phyloP scores from a whole-genome alignment of 1,139 yeast genomes.

The Debaryomycetaceae sp. region DNA sequence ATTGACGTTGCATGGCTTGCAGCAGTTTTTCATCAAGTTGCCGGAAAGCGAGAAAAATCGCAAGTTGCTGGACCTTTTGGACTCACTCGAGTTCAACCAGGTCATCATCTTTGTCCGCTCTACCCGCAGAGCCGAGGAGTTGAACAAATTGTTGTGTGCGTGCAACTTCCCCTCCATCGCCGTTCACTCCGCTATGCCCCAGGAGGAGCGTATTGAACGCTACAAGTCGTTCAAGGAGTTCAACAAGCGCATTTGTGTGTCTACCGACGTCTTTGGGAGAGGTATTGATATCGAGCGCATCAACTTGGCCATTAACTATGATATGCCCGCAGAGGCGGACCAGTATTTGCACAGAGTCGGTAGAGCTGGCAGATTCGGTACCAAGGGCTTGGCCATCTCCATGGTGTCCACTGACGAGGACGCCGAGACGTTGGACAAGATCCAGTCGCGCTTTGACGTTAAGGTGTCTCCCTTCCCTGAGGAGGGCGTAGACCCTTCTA shows the following conservation, averaged over 20 bases:
- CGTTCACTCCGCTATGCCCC: slow-evolving; percentile 92
- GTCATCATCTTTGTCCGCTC: slow-evolving; percentile 94
- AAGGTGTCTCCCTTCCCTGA: slow-evolving; percentile 92
- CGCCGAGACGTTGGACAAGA: slow-evolving; percentile 81
- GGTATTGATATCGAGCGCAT: slow-evolving; percentile 99
- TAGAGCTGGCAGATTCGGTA: slow-evolving; percentile 99
- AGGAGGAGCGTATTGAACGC: slow-evolving; percentile 96
- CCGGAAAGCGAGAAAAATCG: slow-evolving; percentile 90
- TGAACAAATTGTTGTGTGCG: slow-evolving; percentile 80
- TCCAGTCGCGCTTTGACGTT: slow-evolving; percentile 96
- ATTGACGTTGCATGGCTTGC: slow-evolving; percentile 94
- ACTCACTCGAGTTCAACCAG: slow-evolving; percentile 93
- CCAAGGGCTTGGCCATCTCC: slow-evolving; percentile 94
- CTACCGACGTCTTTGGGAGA: slow-evolving; percentile 98
- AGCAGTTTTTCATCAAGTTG: slow-evolving; percentile 87
- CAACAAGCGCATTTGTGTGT: slow-evolving; percentile 96
- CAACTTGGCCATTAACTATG: slow-evolving; percentile 95
- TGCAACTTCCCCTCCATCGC: slow-evolving; percentile 97
- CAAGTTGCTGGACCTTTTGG: slow-evolving; percentile 84
- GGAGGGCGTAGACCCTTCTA: slow-evolving; percentile 95
- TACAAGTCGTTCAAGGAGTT: slow-evolving; percentile 95
- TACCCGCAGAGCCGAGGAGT: slow-evolving; percentile 84
- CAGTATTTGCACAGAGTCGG: slow-evolving; percentile 99
- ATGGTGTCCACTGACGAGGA: slow-evolving; percentile 82
- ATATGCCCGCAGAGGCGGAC: slow-evolving; percentile 84